phyloP scores from a whole-genome alignment of 768 basidiomycete genomes.

The Brasilioporus rufonigricans region DNA sequence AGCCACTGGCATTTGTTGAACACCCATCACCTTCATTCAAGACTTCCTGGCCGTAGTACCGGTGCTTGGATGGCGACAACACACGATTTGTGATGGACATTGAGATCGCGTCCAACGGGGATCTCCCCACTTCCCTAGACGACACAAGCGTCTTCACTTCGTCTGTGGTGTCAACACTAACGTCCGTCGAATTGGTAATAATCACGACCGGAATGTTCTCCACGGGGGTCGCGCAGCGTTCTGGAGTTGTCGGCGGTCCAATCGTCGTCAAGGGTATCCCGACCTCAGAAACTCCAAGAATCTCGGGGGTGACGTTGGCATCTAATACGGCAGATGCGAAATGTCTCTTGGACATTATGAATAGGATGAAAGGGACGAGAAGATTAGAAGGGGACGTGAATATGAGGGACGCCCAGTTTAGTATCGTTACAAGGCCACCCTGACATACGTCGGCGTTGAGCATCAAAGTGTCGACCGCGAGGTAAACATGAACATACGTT shows the following conservation, averaged over 20 bases:
- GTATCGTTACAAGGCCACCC: conserved; percentile 15
- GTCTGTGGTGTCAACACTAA: background rate
- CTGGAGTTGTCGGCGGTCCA: background rate
- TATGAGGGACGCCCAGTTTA: conserved; percentile 27
- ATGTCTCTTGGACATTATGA: conserved; percentile 19
- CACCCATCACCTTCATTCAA: background rate
- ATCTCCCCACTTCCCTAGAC: background rate
- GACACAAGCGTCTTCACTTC: conserved; percentile 11
- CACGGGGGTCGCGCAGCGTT: background rate
- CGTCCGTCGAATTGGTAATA: conserved; percentile 17
- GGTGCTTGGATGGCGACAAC: conserved; percentile 16
- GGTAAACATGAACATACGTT: conserved; percentile 9
- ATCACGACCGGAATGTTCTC: conserved; percentile 18
- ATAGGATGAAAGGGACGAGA: conserved; percentile 22
- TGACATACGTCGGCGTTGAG: background rate
- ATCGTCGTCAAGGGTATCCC: background rate
- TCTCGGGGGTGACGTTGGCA: conserved; percentile 3
- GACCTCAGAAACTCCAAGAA: background rate
- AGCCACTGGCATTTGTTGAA: background rate
- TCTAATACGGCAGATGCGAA: conserved; percentile 21
- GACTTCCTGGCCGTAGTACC: conserved; percentile 19
- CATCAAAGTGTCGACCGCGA: background rate
- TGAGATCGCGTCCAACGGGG: conserved; percentile 6
- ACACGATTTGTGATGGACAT: conserved; percentile 20
- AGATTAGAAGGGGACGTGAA: conserved; percentile 24